Evolutionary conservation across 495 filamentous ascomycete species (phyloP).

Genomic region (Talaromyces thailandensis): DNA sequence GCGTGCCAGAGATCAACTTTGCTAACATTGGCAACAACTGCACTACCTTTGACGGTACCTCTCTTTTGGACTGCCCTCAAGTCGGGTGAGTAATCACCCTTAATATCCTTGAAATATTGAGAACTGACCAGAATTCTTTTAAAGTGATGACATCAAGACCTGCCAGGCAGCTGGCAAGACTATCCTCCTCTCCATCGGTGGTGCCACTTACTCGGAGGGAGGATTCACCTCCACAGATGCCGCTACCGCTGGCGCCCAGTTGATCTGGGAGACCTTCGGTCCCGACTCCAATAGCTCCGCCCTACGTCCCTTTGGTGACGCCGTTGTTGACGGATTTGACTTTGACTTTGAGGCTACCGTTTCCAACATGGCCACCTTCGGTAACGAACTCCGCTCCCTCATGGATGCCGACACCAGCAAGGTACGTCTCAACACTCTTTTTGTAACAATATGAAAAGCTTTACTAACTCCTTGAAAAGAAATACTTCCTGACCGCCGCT

Average conservation of each 20-base stretch:
- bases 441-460: background rate
- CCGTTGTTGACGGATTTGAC: conserved; percentile 64
- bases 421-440: background rate
- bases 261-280: conserved; percentile 63
- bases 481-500: conserved; percentile 54
- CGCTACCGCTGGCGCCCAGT: conserved; percentile 47
- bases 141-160: conserved; percentile 45
- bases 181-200: conserved; percentile 60
- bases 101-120: background rate
- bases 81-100: conserved; percentile 38
- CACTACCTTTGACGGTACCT: conserved; percentile 45
- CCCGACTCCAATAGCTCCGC: conserved; percentile 24
- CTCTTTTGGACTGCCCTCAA: conserved; percentile 50
- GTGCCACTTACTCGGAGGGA: conserved; percentile 51
- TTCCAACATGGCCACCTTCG: conserved; percentile 45
- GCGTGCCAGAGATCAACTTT: conserved; percentile 51
- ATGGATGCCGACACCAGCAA: conserved; percentile 42
- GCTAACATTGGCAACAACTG: conserved; percentile 50
- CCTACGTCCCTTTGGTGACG: conserved; percentile 55
- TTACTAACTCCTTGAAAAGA: background rate
- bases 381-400: conserved; percentile 41
- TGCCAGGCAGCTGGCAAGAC: conserved; percentile 60
- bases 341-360: conserved; percentile 50
- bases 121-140: background rate
- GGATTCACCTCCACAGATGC: conserved; percentile 45